These are phyloP conservation scores for Stemphylium beticola DNA, from an alignment of 2,329 filamentous ascomycete species.

Conservation along the genomic window DNA sequence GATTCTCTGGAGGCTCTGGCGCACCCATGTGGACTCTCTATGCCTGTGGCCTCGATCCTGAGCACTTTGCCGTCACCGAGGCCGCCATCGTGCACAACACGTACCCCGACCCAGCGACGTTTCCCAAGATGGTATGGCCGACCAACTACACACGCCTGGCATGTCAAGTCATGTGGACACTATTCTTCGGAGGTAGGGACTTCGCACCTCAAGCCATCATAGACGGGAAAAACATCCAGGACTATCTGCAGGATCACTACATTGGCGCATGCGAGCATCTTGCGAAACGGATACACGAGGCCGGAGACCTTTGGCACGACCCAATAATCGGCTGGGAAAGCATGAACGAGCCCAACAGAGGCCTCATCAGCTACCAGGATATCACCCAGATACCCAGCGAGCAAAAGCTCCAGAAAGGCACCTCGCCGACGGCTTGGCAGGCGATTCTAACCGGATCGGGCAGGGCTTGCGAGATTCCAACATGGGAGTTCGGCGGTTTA, in stretches of 20 bases:
- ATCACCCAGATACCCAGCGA: constrained; percentile 81
- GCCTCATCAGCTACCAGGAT: constrained; percentile 82
- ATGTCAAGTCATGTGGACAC: constrained; percentile 87
- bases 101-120: constrained; percentile 81
- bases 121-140: constrained; percentile 99
- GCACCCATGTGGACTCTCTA: constrained; percentile 98
- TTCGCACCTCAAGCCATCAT: constrained; percentile 97
- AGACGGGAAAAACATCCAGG: constrained; percentile 93
- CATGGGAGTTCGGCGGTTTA: constrained; percentile 91
- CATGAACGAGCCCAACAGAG: constrained; percentile 92
- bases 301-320: constrained; percentile 84
- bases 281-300: constrained; percentile 83
- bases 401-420: constrained; percentile 90
- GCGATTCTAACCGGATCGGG: constrained; percentile 91
- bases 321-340: constrained; percentile 96
- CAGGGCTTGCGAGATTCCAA: constrained; percentile 84
- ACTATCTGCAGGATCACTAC: constrained; percentile 90
- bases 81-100: constrained; percentile 95
- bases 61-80: constrained; percentile 83
- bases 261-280: constrained; percentile 80
- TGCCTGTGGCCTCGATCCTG: constrained; percentile 87
- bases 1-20: constrained; percentile 91
- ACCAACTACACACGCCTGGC: constrained; percentile 93
- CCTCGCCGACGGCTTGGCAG: constrained; percentile 93
- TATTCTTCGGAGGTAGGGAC: constrained; percentile 89